Conservation (phyloP, 176 grass and related monocot genomes). For the Saccharum officinarum region DNA sequence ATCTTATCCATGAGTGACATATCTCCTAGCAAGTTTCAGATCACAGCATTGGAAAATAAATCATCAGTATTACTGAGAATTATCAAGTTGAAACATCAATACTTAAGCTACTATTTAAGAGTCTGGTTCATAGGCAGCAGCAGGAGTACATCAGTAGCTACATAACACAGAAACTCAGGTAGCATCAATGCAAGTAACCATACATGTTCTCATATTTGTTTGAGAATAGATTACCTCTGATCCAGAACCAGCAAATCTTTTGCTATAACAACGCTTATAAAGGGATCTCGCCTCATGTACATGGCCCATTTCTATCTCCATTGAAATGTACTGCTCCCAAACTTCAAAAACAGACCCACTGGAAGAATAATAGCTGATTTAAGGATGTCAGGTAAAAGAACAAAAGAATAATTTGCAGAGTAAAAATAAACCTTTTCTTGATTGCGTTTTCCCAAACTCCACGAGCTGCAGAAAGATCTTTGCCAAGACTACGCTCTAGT, state of each 20-base stretch:
- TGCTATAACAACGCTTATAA: conserved; percentile 93
- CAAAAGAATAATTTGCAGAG: conserved; percentile 19
- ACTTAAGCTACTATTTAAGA: neutral
- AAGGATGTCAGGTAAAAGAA: conserved; percentile 20
- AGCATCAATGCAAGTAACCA: neutral
- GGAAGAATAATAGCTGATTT: conserved; percentile 42
- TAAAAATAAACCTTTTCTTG: conserved; percentile 72
- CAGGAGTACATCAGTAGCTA: neutral
- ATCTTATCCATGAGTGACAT: conserved; percentile 78
- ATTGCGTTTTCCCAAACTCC: conserved; percentile 84
- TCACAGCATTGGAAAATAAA: neutral
- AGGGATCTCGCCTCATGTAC: conserved; percentile 81
- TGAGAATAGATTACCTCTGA: conserved; percentile 72
- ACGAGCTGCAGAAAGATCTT: conserved; percentile 69
- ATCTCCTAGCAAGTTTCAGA: conserved; percentile 66
- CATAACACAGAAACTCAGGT: neutral
- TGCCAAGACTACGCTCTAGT: conserved; percentile 77
- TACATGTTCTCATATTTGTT: neutral
- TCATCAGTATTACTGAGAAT: conserved; percentile 30
- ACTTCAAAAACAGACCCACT: conserved; percentile 84
- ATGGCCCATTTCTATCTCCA: conserved; percentile 75
- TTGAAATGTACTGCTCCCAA: conserved; percentile 78
- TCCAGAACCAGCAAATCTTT: conserved; percentile 77
- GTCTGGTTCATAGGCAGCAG: neutral
- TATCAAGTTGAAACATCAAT: conserved; percentile 9